These are phyloP conservation scores for Yarrowia galli DNA, from an alignment of 1,139 yeast genomes.

Conservation along the genomic window DNA sequence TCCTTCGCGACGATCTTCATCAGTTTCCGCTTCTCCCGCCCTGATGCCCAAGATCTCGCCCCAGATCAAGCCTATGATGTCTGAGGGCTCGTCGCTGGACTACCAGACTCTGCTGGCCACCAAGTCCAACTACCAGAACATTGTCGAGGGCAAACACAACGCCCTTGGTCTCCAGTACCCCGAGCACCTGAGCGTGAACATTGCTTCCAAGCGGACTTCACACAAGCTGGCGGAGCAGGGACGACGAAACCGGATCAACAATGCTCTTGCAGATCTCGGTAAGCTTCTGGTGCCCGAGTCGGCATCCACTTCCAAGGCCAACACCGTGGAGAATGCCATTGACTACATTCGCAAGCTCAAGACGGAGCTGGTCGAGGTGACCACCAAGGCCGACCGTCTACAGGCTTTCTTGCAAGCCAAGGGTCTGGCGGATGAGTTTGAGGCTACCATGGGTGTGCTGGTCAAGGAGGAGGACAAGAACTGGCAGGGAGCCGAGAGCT, in stretches of 20 bases:
- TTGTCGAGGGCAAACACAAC: constrained; percentile 55
- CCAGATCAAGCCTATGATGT: constrained; percentile 41
- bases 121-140: constrained; percentile 55
- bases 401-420: constrained; percentile 36
- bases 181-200: constrained; percentile 52
- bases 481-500: constrained; percentile 26
- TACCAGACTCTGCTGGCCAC: constrained; percentile 51
- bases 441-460: constrained; percentile 33
- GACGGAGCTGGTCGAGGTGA: constrained; percentile 53
- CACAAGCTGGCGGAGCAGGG: constrained; percentile 98
- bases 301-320: constrained; percentile 77
- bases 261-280: constrained; percentile 79
- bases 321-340: constrained; percentile 90
- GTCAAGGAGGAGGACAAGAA: constrained; percentile 32
- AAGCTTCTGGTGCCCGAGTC: constrained; percentile 65
- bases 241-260: constrained; percentile 87
- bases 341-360: constrained; percentile 65
- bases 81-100: constrained; percentile 43
- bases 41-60: constrained; percentile 45
- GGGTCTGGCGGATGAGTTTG: constrained; percentile 26
- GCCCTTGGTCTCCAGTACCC: constrained; percentile 55
- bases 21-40: constrained; percentile 43
- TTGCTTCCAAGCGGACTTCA: constrained; percentile 61
- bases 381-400: constrained; percentile 14
- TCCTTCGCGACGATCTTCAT: constrained; percentile 40